Conservation (phyloP, 257 asterid species). For the Penstemon newberryi region DNA sequence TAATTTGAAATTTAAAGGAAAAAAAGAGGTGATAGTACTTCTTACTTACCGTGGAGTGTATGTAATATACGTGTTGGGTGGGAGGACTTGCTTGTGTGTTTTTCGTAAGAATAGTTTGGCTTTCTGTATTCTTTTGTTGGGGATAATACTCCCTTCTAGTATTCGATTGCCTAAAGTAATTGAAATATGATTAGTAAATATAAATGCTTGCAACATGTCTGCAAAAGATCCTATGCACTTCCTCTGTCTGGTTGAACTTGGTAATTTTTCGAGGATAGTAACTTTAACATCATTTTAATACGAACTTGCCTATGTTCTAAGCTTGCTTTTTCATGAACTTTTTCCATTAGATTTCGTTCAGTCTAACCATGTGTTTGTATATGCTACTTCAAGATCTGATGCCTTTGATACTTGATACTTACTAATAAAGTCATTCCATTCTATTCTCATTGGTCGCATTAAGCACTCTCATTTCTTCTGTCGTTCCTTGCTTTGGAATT, state of each 20-base stretch:
- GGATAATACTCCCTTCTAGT: too few species aligned
- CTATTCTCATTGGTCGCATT: conserved; percentile 3
- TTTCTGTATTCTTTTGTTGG: too few species aligned
- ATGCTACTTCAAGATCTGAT: conserved; percentile 12
- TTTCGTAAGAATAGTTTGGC: too few species aligned
- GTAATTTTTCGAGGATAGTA: background rate
- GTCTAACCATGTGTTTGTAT: conserved; percentile 4
- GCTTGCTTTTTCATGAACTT: background rate
- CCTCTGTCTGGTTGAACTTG: background rate
- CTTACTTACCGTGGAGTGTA: background rate
- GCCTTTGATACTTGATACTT: background rate
- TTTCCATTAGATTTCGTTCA: too few species aligned
- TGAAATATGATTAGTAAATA: too few species aligned
- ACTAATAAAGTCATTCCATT: conserved; percentile 11
- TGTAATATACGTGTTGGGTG: too few species aligned
- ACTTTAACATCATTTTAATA: background rate
- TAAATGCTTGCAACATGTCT: too few species aligned
- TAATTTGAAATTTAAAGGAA: too few species aligned
- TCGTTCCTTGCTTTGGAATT: conserved; percentile 5
- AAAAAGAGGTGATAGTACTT: background rate
- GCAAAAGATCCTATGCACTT: too few species aligned
- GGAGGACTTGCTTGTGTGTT: too few species aligned
- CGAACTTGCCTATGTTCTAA: background rate
- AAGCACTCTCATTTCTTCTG: background rate
- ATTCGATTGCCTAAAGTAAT: too few species aligned